A percentile compares a stretch with the other conserved stretches of the same genome.
Evolutionary conservation across 2,329 filamentous ascomycete genomes (phyloP).

Genomic region (Xylaria digitata): DNA sequence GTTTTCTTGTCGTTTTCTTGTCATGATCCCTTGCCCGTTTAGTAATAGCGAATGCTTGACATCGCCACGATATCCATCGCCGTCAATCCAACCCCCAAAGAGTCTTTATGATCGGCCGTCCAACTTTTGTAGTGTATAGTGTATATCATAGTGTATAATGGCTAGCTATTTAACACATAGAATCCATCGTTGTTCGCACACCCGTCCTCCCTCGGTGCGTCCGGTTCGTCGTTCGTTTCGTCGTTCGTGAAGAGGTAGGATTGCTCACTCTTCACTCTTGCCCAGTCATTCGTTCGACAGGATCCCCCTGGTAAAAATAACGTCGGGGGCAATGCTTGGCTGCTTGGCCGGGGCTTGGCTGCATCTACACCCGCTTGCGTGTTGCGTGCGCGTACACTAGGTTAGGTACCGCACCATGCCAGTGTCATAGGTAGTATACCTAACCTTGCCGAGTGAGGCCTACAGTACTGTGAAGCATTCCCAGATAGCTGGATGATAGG

Average conservation of each 20-base stretch:
- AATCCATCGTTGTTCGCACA: not conserved
- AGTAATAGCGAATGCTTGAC: not conserved
- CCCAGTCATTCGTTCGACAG: constrained; percentile 2
- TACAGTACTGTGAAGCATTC: constrained; percentile 1
- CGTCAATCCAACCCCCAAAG: not conserved
- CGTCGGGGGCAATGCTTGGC: constrained; percentile 25
- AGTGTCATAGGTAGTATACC: not conserved
- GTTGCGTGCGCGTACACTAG: constrained; percentile 26
- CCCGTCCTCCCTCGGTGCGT: constrained; percentile 1
- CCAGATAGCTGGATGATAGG: constrained; percentile 22
- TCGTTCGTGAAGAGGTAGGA: constrained; percentile 18
- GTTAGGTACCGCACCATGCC: too few relatives aligned
- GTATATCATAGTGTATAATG: too few relatives aligned
- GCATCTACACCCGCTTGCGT: constrained; percentile 35
- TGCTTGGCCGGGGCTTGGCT: constrained; percentile 34
- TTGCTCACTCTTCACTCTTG: constrained; percentile 13
- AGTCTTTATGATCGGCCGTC: not conserved
- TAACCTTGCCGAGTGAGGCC: constrained; percentile 1
- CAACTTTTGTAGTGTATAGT: too few relatives aligned
- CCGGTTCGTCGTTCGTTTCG: not conserved
- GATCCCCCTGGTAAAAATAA: constrained; percentile 15
- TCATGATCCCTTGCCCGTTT: not conserved
- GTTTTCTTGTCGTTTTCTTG: not conserved
- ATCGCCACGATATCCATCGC: not conserved
- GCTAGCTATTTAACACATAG: too few relatives aligned